A percentile compares a stretch with the other conserved stretches of the same genome.
Evolutionary conservation across 441 rosid genomes (phyloP).

Genomic region (Adansonia rubrostipa): DNA sequence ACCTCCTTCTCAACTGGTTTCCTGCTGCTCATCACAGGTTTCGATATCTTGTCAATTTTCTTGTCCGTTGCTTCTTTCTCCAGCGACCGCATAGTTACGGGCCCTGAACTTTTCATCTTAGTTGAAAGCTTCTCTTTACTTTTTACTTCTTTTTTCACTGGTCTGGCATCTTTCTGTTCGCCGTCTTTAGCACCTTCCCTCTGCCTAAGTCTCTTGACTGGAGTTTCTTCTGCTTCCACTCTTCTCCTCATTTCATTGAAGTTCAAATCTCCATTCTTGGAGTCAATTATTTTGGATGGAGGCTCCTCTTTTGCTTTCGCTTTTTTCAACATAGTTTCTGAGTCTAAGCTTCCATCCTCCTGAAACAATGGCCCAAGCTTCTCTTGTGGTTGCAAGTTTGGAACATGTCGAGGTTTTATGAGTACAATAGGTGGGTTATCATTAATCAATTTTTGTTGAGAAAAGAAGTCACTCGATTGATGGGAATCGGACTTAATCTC

Average conservation of each 20-base stretch:
- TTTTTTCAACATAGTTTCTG: conserved; percentile 35
- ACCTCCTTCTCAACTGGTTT: conserved; percentile 40
- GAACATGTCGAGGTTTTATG: conserved; percentile 55
- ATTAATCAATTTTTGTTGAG: conserved; percentile 35
- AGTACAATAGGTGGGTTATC: conserved; percentile 63
- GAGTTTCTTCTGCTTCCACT: conserved; percentile 37
- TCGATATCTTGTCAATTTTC: conserved; percentile 40
- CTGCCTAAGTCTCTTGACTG: conserved; percentile 35
- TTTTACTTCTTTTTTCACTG: conserved; percentile 43
- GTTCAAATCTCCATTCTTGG: conserved; percentile 35
- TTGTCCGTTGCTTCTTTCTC: conserved; percentile 39
- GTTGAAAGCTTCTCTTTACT: conserved; percentile 36
- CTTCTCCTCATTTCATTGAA: conserved; percentile 29
- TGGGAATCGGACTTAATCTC: conserved; percentile 35
- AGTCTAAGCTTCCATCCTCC: conserved; percentile 33
- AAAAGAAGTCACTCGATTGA: conserved; percentile 34
- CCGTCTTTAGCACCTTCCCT: conserved; percentile 38
- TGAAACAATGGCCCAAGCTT: conserved; percentile 25
- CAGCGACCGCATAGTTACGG: conserved; percentile 34
- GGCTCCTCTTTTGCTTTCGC: conserved; percentile 43
- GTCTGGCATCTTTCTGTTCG: conserved; percentile 34
- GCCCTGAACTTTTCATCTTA: conserved; percentile 37
- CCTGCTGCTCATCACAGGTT: conserved; percentile 33
- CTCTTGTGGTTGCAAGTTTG: conserved; percentile 36
- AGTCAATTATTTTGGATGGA: conserved; percentile 37